phyloP scores from a whole-genome alignment of 257 asterid species.

The Nicotiana benthamiana region DNA sequence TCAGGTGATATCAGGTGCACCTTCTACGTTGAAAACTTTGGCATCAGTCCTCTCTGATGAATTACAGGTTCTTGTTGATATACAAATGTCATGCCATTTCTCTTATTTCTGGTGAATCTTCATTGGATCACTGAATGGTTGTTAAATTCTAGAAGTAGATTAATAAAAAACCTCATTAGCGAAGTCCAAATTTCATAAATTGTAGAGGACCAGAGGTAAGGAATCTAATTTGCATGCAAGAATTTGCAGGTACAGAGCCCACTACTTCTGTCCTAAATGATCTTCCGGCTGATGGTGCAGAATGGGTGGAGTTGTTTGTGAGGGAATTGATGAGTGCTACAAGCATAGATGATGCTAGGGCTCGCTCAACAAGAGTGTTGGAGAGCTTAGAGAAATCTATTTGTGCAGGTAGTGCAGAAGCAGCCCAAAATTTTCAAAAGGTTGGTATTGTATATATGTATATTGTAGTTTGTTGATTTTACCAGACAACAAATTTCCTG shows the following conservation, averaged over 20 bases:
- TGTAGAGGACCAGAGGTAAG: background rate
- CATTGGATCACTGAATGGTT: background rate
- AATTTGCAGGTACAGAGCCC: constrained; percentile 25
- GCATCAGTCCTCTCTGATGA: background rate
- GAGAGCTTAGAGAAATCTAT: constrained; percentile 69
- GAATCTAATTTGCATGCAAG: background rate
- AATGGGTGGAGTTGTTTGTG: constrained; percentile 74
- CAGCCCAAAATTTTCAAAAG: constrained; percentile 48
- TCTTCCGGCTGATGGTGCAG: constrained; percentile 58
- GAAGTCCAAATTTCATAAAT: background rate
- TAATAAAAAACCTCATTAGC: background rate
- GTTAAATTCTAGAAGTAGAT: background rate
- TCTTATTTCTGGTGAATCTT: background rate
- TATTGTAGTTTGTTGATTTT: background rate
- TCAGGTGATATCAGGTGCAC: background rate
- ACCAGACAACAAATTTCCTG: background rate
- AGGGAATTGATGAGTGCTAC: constrained; percentile 62
- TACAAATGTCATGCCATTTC: background rate
- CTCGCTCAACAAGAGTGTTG: constrained; percentile 48
- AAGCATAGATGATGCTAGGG: constrained; percentile 68
- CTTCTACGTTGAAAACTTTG: background rate
- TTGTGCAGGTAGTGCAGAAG: constrained; percentile 34
- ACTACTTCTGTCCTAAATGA: constrained; percentile 26
- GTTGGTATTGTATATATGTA: constrained; percentile 22
- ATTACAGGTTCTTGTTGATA: background rate